Base-by-base conservation (phyloP, 176 grass and related monocot species). In the Leersia perrieri region DNA sequence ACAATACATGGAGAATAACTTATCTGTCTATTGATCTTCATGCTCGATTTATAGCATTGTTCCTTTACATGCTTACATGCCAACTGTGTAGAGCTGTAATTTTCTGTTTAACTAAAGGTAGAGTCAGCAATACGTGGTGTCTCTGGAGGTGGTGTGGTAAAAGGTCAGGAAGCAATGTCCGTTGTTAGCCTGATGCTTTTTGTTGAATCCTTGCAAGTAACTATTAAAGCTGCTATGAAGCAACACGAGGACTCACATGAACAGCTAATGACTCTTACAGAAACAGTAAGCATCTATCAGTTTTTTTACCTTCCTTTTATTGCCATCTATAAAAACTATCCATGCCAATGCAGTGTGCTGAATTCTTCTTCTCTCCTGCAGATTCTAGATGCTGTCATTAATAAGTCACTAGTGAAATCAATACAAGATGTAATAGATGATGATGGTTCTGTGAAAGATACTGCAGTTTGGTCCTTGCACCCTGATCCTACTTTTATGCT, bases 371-470 rank as follows among this genome's bases (percentile, higher is more conserved):
- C 72, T 62, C 30, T 39, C 22, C 45, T 82, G 72, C 84, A 94
- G 92, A 76, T 91, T 78, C 35, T 91, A 64, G 73, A 94, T 85
- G 74, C 53, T 87, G 81, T 29, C 51, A 81, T 94, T 63, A 94
- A 32, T 73, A 83, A 80, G 32, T 79, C 74, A 84, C 66, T 94
- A 62, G 89, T 79, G 66, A 94, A 91, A 58, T 87, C 81, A 58
- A 86, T 91, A 72, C 89, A 91, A 44, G 83, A 91, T 63, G 60
- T 89, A 34, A 55, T 94, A 82, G 86, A 94, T 57, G 92, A 91
- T 63, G 89, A 94, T 57, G 92, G 92, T 44, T 94, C 89, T 53
- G 84, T 94, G 34, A 94, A 94, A 91, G 89, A 94, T 49, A 91
- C 75, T 75, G 86, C 92, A 68, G 92, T 94, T 85, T 84, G 86